phyloP scores from a whole-genome alignment of 768 basidiomycete genomes.

The Mycena rebaudengoi region DNA sequence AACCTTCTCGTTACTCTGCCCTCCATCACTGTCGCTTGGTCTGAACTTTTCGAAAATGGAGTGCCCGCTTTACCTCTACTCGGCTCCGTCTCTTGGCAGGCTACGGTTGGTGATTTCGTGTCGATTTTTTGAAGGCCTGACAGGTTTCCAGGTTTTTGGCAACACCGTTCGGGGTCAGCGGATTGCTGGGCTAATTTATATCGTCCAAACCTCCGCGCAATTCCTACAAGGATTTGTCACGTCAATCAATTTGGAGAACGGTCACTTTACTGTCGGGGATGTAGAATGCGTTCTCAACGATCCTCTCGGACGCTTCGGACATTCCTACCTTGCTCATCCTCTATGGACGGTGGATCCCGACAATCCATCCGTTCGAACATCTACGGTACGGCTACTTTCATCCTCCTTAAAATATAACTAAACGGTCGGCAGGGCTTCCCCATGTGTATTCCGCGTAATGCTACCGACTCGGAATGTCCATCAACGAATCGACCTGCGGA shows the following conservation, averaged over 20 bases:
- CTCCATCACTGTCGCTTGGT: conserved; percentile 5
- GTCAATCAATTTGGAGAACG: neutral
- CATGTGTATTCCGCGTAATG: conserved; percentile 21
- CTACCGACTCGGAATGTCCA: conserved; percentile 6
- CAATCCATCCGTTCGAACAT: conserved; percentile 23
- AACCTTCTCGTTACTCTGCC: conserved; percentile 11
- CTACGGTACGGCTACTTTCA: conserved; percentile 22
- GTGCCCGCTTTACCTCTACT: conserved; percentile 4
- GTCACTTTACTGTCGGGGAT: conserved; percentile 1
- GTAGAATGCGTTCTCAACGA: conserved; percentile 6
- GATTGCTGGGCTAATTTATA: conserved; percentile 15
- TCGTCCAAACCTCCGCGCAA: neutral
- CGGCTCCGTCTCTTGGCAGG: conserved; percentile 14
- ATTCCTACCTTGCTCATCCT: neutral
- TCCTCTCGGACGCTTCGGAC: neutral
- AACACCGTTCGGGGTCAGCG: neutral
- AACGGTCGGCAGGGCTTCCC: conserved; percentile 7
- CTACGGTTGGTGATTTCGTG: neutral
- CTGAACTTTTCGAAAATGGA: neutral
- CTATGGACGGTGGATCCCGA: conserved; percentile 30
- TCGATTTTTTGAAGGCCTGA: neutral
- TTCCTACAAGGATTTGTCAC: conserved; percentile 13
- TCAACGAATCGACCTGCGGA: neutral
- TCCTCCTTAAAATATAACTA: conserved; percentile 20
- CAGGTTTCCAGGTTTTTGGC: neutral